These are phyloP conservation scores for Xylogone sp. DNA, from an alignment of 2,329 filamentous ascomycete genomes.

Conservation along the genomic window DNA sequence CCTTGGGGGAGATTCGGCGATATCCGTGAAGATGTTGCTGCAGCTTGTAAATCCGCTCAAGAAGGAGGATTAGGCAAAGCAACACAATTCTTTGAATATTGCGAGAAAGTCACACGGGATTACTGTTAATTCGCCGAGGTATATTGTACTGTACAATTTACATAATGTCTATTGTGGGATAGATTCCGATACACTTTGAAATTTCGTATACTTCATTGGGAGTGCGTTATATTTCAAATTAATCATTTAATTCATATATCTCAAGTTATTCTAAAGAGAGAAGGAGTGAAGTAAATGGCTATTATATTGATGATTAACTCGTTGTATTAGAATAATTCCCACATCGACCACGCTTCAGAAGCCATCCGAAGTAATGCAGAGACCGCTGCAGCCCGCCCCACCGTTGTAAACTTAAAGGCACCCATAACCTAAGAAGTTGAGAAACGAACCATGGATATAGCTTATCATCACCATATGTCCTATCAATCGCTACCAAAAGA, in stretches of 20 bases:
- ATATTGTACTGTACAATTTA: no score
- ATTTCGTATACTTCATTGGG: no score
- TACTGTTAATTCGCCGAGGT: background rate
- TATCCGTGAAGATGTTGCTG: conserved; percentile 14
- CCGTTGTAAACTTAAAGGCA: background rate
- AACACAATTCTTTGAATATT: conserved; percentile 19
- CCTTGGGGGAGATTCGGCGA: conserved; percentile 30
- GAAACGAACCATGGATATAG: background rate
- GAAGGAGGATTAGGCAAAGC: conserved; percentile 18
- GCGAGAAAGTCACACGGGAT: conserved; percentile 12
- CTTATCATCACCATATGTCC: background rate
- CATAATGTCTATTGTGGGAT: no score
- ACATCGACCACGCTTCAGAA: background rate
- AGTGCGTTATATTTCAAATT: no score
- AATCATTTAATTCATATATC: no score
- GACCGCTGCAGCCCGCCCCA: background rate
- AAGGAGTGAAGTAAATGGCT: no score
- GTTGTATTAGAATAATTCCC: background rate
- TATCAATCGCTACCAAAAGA: background rate
- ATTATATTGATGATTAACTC: no score
- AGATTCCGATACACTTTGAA: no score
- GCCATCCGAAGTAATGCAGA: background rate
- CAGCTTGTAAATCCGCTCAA: conserved; percentile 10
- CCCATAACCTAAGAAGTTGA: background rate
- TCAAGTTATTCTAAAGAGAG: no score